phyloP scores from a whole-genome alignment of 345 rosid species.

The Pugionium cornutum region DNA sequence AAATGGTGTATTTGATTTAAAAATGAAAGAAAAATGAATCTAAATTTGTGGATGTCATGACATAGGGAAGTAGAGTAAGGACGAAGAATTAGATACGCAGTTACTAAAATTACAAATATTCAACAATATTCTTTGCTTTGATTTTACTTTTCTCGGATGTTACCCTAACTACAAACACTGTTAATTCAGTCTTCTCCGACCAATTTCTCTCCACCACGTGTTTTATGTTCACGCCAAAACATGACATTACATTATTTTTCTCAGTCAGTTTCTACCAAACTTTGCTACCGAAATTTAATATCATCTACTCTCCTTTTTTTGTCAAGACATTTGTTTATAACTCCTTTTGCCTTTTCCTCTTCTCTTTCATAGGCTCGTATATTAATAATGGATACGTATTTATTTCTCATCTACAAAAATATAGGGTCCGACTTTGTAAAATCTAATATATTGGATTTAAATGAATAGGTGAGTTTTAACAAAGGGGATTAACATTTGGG shows the following conservation, averaged over 20 bases:
- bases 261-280: constrained; percentile 36
- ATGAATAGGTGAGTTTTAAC: not conserved
- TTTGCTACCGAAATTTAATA: constrained; percentile 35
- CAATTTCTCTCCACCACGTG: constrained; percentile 29
- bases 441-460: not conserved
- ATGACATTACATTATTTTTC: constrained; percentile 19
- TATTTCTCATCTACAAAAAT: too few relatives aligned
- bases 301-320: not conserved
- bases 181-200: constrained; percentile 30
- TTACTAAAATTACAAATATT: constrained; percentile 17
- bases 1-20: not conserved
- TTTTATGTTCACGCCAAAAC: constrained; percentile 17
- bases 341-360: not conserved
- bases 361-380: constrained; percentile 24
- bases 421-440: not conserved
- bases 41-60: constrained; percentile 2
- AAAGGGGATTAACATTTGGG: not conserved
- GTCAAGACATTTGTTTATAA: constrained; percentile 29
- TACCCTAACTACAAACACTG: constrained; percentile 34
- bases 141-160: constrained; percentile 23
- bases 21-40: not conserved
- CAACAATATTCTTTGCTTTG: constrained; percentile 27
- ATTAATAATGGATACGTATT: not conserved
- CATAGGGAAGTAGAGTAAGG: constrained; percentile 1
- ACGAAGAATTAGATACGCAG: constrained; percentile 9